A percentile compares a stretch with the other conserved stretches of the same genome.
Evolutionary conservation across 2,329 filamentous ascomycete genomes (phyloP).

Genomic region (Claviceps citrina): DNA sequence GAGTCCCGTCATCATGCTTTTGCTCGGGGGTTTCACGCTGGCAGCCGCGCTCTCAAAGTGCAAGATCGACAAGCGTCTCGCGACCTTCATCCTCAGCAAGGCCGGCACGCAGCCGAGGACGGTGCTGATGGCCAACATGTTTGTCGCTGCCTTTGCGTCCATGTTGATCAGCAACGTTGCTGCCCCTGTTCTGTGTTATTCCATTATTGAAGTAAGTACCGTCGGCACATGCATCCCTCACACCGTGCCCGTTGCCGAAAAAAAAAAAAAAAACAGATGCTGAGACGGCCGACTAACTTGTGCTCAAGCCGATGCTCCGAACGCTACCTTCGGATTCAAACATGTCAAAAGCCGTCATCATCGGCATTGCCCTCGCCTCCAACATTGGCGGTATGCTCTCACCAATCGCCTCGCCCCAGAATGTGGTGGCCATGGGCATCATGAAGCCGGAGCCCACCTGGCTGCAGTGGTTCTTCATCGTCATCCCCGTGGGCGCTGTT

Average conservation of each 20-base stretch:
- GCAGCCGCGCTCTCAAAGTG: conserved; percentile 93
- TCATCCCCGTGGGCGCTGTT: conserved; percentile 80
- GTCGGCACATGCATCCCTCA: too few species aligned
- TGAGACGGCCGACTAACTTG: background rate
- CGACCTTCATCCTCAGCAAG: conserved; percentile 89
- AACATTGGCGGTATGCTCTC: conserved; percentile 95
- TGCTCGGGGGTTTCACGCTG: conserved; percentile 90
- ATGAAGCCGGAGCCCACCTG: conserved; percentile 87
- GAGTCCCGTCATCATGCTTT: conserved; percentile 97
- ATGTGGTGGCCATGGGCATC: conserved; percentile 89
- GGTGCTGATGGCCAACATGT: conserved; percentile 94
- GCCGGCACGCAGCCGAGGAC: conserved; percentile 80
- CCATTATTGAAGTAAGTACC: conserved; percentile 79
- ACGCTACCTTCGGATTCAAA: conserved; percentile 79
- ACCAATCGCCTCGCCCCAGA: conserved; percentile 92
- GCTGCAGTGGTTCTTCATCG: conserved; percentile 94
- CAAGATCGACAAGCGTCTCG: conserved; percentile 93
- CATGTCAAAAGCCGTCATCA: conserved; percentile 89
- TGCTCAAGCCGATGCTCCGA: conserved; percentile 64
- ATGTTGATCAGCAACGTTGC: conserved; percentile 99
- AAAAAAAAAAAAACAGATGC: too few species aligned
- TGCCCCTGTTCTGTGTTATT: conserved; percentile 90
- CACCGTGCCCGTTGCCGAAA: background rate
- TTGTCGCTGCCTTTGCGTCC: conserved; percentile 90
- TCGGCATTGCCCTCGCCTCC: conserved; percentile 85